Evolutionary conservation across 495 filamentous ascomycete species (phyloP), one percentile per base, ranked within the genome.

Genomic region (Hypoxylon lenormandii): DNA sequence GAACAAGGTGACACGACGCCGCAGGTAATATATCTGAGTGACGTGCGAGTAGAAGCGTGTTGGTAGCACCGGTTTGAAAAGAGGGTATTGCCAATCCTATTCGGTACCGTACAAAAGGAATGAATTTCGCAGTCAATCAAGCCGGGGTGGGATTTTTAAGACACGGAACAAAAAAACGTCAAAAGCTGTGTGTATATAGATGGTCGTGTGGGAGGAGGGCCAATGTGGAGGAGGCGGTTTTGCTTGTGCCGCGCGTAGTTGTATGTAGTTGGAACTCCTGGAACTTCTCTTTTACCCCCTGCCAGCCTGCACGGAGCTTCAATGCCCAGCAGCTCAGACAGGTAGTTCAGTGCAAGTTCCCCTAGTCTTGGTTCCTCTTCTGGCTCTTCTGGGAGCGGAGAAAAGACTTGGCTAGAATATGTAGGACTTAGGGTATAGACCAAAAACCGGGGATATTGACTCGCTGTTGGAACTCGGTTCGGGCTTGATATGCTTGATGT

Each of bases 171-270:
- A 52, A 49, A 46, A 53, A 46, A 13, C 8, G n/a, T 13, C 26
- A 5, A 13, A 56, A 49, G 56, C 45, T 21, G 56, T n/a, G n/a
- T n/a, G n/a, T n/a, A n/a, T n/a, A n/a, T 30, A 49, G 61, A 65
- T 46, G 15, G 61, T 67, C 51, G 48, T 65, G 61, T 48, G 67
- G 33, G 37, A 58, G 38, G 30, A 61, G 19, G 15, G 22, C n/a
- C n/a, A n/a, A 45, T 16, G 50, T 50, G 61, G 52, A 56, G 45
- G 51, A 36, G 56, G 40, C 40, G 26, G 62, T 64, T 26, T 65
- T 65, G 61, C 51, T 70, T 66, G 65, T 70, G 66, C 61, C 67
- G 67, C 67, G 67, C 51, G 61, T 66, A 58, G n/a, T n/a, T n/a
- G n/a, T n/a, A n/a, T n/a, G n/a, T n/a, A n/a, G 60, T 55, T 46